Percentiles rank a stretch among this genome's conserved stretches.
Evolutionary conservation across 2,329 filamentous ascomycete genomes (phyloP).

Genomic region (Cercospora sp.): DNA sequence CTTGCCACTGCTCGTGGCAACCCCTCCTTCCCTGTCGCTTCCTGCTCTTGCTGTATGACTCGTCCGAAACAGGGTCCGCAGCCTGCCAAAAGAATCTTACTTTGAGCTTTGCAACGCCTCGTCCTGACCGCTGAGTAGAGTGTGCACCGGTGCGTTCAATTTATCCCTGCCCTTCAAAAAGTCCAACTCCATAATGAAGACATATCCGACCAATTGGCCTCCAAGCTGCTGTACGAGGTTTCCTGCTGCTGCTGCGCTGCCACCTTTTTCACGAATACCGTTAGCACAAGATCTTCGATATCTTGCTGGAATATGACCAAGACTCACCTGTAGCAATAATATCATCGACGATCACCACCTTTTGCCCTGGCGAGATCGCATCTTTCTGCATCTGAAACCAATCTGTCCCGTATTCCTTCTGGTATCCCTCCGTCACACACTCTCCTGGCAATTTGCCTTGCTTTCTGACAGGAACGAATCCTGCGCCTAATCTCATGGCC

Average conservation of each 20-base stretch:
- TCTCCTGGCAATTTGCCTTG: constrained; percentile 91
- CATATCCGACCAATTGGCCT: constrained; percentile 80
- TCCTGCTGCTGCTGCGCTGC: constrained; percentile 84
- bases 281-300: neutral
- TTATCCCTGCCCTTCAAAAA: constrained; percentile 90
- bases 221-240: constrained; percentile 83
- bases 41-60: neutral
- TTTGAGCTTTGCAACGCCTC: constrained; percentile 30
- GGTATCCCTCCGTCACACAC: constrained; percentile 78
- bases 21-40: neutral
- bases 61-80: neutral
- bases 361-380: constrained; percentile 80
- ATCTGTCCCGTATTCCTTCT: constrained; percentile 96
- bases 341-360: constrained; percentile 91
- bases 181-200: constrained; percentile 94
- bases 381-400: constrained; percentile 94
- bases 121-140: constrained; percentile 70
- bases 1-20: neutral
- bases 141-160: constrained; percentile 79
- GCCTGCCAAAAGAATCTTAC: neutral
- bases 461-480: constrained; percentile 93
- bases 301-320: neutral
- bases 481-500: constrained; percentile 76
- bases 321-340: constrained; percentile 93
- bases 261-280: constrained; percentile 60